Percentiles rank a stretch among this genome's conserved stretches.
phyloP scores from a whole-genome alignment of 2,329 filamentous ascomycete genomes.

The Dactylellina sp. region DNA sequence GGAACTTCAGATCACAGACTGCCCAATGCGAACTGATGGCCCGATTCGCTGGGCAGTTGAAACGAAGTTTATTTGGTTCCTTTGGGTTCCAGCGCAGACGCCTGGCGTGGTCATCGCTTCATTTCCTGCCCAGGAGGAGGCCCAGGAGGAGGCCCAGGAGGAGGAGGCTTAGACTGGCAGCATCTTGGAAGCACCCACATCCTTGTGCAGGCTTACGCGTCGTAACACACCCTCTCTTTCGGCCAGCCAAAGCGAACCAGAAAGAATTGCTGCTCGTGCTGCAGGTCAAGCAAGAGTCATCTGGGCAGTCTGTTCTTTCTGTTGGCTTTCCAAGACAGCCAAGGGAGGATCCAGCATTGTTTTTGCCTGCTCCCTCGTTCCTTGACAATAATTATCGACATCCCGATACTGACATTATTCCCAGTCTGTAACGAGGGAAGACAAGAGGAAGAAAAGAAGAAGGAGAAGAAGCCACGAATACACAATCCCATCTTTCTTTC shows the following conservation, averaged over 20 bases:
- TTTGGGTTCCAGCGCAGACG: constrained; percentile 12
- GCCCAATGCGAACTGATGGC: constrained; percentile 17
- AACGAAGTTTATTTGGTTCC: constrained; percentile 8
- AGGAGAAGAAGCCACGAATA: constrained; percentile 54
- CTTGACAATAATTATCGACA: constrained; percentile 8
- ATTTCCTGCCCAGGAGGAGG: constrained; percentile 55
- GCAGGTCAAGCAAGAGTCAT: constrained; percentile 39
- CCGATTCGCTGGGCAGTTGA: constrained; percentile 19
- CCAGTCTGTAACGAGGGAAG: constrained; percentile 14
- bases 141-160: too few species aligned
- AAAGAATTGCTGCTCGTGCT: not conserved
- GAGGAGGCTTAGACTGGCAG: constrained; percentile 52
- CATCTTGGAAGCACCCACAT: constrained; percentile 15
- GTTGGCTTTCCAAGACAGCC: not conserved
- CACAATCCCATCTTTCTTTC: constrained; percentile 6
- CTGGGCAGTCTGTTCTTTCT: constrained; percentile 20
- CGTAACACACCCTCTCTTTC: constrained; percentile 50
- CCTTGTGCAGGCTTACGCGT: constrained; percentile 55
- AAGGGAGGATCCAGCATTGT: constrained; percentile 38
- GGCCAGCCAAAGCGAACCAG: constrained; percentile 45
- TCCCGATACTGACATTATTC: constrained; percentile 27
- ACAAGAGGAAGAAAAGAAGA: constrained; percentile 21
- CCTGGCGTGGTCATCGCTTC: constrained; percentile 27
- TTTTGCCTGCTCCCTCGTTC: constrained; percentile 10
- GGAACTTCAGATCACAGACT: constrained; percentile 18